Evolutionary conservation across 2,329 filamentous ascomycete species (phyloP), one percentile per base, ranked within the genome.

Genomic region (Phoma sp.): DNA sequence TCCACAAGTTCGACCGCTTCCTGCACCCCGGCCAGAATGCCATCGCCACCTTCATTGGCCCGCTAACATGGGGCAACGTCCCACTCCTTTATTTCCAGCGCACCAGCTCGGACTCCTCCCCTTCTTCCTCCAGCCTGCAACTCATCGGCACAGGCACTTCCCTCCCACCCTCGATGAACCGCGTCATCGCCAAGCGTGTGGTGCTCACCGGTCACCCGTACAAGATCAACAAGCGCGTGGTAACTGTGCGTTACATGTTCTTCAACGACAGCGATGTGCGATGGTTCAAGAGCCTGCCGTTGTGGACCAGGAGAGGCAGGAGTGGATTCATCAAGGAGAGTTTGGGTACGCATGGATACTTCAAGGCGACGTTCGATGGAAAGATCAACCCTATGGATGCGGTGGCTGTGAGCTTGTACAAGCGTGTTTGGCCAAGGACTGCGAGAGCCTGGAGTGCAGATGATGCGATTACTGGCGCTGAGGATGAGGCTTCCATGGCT

Each of bases 201-300:
- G 91, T 98, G 62, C 83, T 99, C 53, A 96, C 95, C 0, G 96
- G 95, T 15, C 94, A 99, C 73, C 95, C 96, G 0, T 97, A 92
- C 84, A 96, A 99, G 80, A 99, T 99, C 75, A 92, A 99, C 85
- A 97, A 96, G 84, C 92, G 90, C 77, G 83, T 99, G 22, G 95
- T 99, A 56, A 99, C 96, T 0, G 88, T 99, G 41, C 89, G 95
- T 27, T 99, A 99, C 84, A 99, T 99, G 96, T 99, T 99, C 84
- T 99, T 99, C 86, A 96, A 94, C 81, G 83, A 89, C 43, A 91
- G 94, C 69, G 96, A 99, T 63, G 91, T 99, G 29, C 87, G 90
- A 64, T 99, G 95, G 93, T 99, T 98, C 85, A 96, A 96, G 81
- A 94, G 94, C 0, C 76, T 99, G 72, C 94, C 95, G 57, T 78